Evolutionary conservation across 495 filamentous ascomycete species (phyloP).

Genomic region (Penicillium chermesinum): DNA sequence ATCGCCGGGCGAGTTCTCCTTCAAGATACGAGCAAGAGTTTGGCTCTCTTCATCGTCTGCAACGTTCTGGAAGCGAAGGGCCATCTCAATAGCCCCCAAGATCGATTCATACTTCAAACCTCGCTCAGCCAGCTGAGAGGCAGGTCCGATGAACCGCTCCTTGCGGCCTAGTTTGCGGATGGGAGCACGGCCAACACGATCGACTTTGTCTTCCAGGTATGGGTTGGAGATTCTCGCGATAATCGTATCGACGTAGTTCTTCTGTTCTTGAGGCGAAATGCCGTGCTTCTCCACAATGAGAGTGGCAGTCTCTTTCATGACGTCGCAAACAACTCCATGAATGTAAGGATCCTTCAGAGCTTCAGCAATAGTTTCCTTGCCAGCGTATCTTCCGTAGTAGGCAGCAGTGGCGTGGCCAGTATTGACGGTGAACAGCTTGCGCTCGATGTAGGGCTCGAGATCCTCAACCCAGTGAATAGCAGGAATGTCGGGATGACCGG

Average conservation of each 20-base stretch:
- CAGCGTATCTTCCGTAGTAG: constrained; percentile 82
- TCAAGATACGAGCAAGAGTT: constrained; percentile 78
- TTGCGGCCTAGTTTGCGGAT: constrained; percentile 86
- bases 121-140: constrained; percentile 73
- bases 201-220: constrained; percentile 86
- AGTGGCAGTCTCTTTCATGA: constrained; percentile 72
- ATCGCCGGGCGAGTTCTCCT: constrained; percentile 56
- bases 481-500: constrained; percentile 64
- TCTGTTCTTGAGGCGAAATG: constrained; percentile 71
- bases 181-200: constrained; percentile 92
- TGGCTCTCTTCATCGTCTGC: constrained; percentile 80
- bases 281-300: constrained; percentile 84
- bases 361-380: constrained; percentile 83
- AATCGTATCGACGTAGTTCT: constrained; percentile 87
- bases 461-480: constrained; percentile 91
- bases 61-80: constrained; percentile 88
- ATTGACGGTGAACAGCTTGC: constrained; percentile 99
- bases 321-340: constrained; percentile 64
- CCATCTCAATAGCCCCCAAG: constrained; percentile 74
- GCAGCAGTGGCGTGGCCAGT: constrained; percentile 95
- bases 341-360: constrained; percentile 66
- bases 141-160: constrained; percentile 93
- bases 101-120: constrained; percentile 65
- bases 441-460: constrained; percentile 92
- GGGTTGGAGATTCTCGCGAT: constrained; percentile 89